Evolutionary conservation across 371 early-diverging fungal genomes (phyloP), one percentile per base, ranked within the genome.

Genomic region (Dinochytrium kinnereticum): DNA sequence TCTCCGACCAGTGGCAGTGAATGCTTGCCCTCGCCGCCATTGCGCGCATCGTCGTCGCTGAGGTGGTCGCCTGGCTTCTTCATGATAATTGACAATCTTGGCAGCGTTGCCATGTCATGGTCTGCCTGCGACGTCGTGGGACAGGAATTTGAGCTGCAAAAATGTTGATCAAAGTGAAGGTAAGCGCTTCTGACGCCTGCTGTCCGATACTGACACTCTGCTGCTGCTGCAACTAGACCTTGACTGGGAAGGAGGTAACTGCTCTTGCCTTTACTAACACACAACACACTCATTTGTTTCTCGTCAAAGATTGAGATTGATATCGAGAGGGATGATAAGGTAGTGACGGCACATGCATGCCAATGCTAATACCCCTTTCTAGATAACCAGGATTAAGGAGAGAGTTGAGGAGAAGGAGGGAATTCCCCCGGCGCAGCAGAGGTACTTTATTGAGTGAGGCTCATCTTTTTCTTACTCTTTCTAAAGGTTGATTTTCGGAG

Each of bases 401-500:
- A 88, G 92, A 73, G 91, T 98, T 50, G 96, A 97, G 77, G 96
- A 95, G 81, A 96, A 96, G 85, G 97, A 97, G 81, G 98, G 97
- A 65, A 98, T 98, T 71, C 98, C 98, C 13, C 98, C 98, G 26
- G 90, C 91, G 31, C 98, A 98, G 78, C 98, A 98, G 79, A 89
- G 98, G 82, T 85, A 77, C 26, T 13, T n/a, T n/a, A 21, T 39
- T 39, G 24, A n/a, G 40, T 40, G 31, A 21, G n/a, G 28, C 26
- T 24, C 34, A 3, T 33, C 55, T 38, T 34, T 39, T 67, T 24
- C 31, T 1, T 39, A 13, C 2, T 38, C 26, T 0, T 39, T 57
- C 2, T 49, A 17, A 17, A 84, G 85, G 44, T 83, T 98, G 66
- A 97, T 97, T 82, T 96, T 91, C 76, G 90, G 94, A 73, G 98